These are phyloP conservation scores for Cutaneotrichosporon sp. DNA, from an alignment of 1,284 basidiomycete genomes.

Conservation along the genomic window DNA sequence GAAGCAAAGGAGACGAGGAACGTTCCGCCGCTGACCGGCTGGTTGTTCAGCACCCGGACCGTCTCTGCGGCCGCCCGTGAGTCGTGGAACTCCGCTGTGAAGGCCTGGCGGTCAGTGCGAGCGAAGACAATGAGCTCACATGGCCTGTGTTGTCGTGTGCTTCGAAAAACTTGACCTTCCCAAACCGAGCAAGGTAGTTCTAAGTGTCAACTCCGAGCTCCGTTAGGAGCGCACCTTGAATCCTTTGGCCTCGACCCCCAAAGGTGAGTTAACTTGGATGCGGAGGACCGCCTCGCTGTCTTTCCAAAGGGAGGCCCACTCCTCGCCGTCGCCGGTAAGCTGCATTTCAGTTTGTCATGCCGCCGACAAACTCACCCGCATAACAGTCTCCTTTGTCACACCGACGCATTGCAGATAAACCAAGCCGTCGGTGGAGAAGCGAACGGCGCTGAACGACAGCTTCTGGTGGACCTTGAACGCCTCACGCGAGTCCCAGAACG, in stretches of 20 bases:
- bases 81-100: constrained; percentile 40
- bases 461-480: constrained; percentile 25
- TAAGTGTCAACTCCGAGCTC: too few relatives aligned
- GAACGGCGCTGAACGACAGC: constrained; percentile 18
- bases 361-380: constrained; percentile 20
- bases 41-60: constrained; percentile 18
- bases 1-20: constrained; percentile 3
- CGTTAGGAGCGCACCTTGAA: neutral
- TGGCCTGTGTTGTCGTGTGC: constrained; percentile 18
- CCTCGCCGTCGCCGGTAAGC: constrained; percentile 14
- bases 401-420: constrained; percentile 21
- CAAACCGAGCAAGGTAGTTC: constrained; percentile 15
- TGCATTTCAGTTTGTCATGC: constrained; percentile 1
- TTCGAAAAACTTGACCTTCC: constrained; percentile 22
- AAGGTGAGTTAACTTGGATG: constrained; percentile 13
- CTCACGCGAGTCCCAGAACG: constrained; percentile 39
- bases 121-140: constrained; percentile 11
- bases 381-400: constrained; percentile 12
- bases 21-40: neutral
- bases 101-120: constrained; percentile 23
- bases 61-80: constrained; percentile 30
- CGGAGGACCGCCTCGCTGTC: constrained; percentile 18
- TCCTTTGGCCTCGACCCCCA: neutral
- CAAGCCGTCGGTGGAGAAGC: constrained; percentile 12
- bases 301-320: constrained; percentile 23